These are phyloP conservation scores for Xylona heveae DNA, from an alignment of 495 filamentous ascomycete species.

Conservation along the genomic window DNA sequence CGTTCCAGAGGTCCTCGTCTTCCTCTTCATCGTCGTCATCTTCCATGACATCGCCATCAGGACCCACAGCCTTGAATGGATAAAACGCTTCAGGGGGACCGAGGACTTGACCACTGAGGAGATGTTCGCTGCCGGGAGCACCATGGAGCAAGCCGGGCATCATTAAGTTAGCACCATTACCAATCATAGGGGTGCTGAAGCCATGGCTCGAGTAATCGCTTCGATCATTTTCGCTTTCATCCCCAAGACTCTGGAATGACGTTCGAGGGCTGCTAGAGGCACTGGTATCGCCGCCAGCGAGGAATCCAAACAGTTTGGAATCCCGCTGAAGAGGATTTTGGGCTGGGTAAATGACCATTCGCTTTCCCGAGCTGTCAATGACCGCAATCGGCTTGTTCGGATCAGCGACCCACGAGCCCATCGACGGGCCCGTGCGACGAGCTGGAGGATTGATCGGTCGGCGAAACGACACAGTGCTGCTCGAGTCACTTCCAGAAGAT, in stretches of 20 bases:
- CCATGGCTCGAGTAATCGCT: slow-evolving; percentile 22
- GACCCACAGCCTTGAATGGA: slow-evolving; percentile 35
- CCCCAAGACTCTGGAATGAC: slow-evolving; percentile 18
- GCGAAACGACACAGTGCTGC: slow-evolving; percentile 19
- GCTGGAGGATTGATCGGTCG: slow-evolving; percentile 20
- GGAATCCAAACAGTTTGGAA: slow-evolving; percentile 5
- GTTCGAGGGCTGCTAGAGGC: slow-evolving; percentile 29
- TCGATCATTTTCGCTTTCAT: slow-evolving; percentile 29
- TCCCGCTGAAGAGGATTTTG: slow-evolving; percentile 18
- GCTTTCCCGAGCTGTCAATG: slow-evolving; percentile 44
- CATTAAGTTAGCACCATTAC: slow-evolving; percentile 53
- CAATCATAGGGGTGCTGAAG: slow-evolving; percentile 36
- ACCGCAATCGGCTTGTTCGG: slow-evolving; percentile 53
- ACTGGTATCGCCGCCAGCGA: slow-evolving; percentile 25
- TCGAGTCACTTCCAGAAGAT: slow-evolving; percentile 31
- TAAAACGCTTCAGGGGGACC: slow-evolving; percentile 64
- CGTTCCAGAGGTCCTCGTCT: slow-evolving; percentile 38
- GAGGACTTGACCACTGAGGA: slow-evolving; percentile 42
- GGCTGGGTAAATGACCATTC: slow-evolving; percentile 44
- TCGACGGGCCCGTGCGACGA: slow-evolving; percentile 31
- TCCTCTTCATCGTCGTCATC: slow-evolving; percentile 38
- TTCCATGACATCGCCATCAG: slow-evolving; percentile 24
- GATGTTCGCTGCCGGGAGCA: slow-evolving; percentile 28
- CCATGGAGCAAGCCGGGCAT: slow-evolving; percentile 33
- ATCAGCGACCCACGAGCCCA: slow-evolving; percentile 30